phyloP scores from a whole-genome alignment of 768 basidiomycete species.

The Chiua virens region DNA sequence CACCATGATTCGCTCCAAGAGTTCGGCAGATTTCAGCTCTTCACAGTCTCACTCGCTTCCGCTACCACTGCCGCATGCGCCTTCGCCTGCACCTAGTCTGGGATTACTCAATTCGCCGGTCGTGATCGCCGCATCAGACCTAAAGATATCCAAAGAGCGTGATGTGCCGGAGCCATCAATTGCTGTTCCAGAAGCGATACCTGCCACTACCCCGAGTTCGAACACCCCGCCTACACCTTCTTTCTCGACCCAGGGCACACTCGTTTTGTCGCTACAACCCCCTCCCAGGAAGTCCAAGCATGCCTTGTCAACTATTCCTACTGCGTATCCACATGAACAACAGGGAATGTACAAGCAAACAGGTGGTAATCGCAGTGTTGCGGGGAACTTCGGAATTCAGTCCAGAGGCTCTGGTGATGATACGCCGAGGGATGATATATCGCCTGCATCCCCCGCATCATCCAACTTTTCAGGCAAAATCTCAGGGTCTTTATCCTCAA shows the following conservation, averaged over 20 bases:
- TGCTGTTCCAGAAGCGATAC: constrained; percentile 7
- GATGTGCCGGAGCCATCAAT: constrained; percentile 25
- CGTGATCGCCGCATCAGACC: constrained; percentile 29
- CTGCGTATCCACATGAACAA: constrained; percentile 1
- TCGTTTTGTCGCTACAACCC: constrained; percentile 33
- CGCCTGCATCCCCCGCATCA: constrained; percentile 5
- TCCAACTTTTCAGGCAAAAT: constrained; percentile 4
- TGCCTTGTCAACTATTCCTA: background rate
- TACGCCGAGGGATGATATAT: constrained; percentile 9
- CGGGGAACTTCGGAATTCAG: constrained; percentile 30
- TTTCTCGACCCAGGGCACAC: constrained; percentile 32
- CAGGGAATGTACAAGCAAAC: constrained; percentile 27
- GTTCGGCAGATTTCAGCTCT: constrained; percentile 27
- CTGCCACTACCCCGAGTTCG: constrained; percentile 30
- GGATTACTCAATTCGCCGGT: constrained; percentile 22
- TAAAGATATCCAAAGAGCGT: constrained; percentile 41
- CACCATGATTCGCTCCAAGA: constrained; percentile 47
- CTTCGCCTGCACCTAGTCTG: constrained; percentile 28
- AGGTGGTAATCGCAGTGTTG: constrained; percentile 28
- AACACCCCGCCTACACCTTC: constrained; percentile 16
- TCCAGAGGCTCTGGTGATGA: constrained; percentile 8
- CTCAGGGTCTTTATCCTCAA: constrained; percentile 2
- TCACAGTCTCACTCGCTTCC: constrained; percentile 34
- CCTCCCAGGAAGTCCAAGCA: constrained; percentile 33
- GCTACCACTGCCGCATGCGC: constrained; percentile 21